Percentiles rank a stretch among this genome's conserved stretches.
These are phyloP conservation scores for Beauveria pseudobassiana DNA, from an alignment of 2,329 filamentous ascomycete species.

Conservation along the genomic window DNA sequence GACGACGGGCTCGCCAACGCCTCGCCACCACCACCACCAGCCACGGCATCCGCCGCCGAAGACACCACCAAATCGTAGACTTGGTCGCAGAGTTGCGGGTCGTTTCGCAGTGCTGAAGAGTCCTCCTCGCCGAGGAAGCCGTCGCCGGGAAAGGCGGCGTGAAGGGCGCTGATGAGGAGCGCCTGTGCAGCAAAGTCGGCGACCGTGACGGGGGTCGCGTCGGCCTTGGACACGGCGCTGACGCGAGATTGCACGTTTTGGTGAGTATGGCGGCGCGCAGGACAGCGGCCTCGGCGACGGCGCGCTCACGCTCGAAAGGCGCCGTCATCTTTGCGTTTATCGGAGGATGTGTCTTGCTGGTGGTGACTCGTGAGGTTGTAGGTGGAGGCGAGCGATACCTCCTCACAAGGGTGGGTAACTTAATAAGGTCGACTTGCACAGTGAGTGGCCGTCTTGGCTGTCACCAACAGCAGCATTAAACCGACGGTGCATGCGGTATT, in stretches of 20 bases:
- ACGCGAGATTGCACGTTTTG: slow-evolving; percentile 37
- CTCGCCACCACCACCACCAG: not conserved
- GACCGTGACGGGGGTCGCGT: slow-evolving; percentile 53
- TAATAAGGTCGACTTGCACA: too few relatives aligned
- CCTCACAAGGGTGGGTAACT: too few relatives aligned
- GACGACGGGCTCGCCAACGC: slow-evolving; percentile 32
- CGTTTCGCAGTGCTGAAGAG: slow-evolving; percentile 41
- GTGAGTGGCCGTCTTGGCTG: too few relatives aligned
- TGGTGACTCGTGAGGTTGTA: not conserved
- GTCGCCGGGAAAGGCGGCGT: slow-evolving; percentile 45
- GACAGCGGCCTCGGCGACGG: slow-evolving; percentile 37
- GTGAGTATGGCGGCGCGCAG: slow-evolving; percentile 51
- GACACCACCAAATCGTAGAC: slow-evolving; percentile 48
- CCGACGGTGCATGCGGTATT: too few relatives aligned
- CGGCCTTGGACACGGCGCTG: slow-evolving; percentile 47
- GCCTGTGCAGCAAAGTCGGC: slow-evolving; percentile 59
- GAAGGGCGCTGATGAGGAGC: slow-evolving; percentile 50
- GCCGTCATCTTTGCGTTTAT: slow-evolving; percentile 16
- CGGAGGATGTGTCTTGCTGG: not conserved
- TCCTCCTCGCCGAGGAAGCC: slow-evolving; percentile 56
- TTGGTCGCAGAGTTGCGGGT: slow-evolving; percentile 39
- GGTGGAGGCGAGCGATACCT: not conserved
- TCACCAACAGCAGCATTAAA: too few relatives aligned
- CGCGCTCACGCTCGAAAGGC: slow-evolving; percentile 22
- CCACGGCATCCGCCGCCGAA: slow-evolving; percentile 10